Base-by-base conservation (phyloP, 805 yeast species). In the Pichia exigua region DNA sequence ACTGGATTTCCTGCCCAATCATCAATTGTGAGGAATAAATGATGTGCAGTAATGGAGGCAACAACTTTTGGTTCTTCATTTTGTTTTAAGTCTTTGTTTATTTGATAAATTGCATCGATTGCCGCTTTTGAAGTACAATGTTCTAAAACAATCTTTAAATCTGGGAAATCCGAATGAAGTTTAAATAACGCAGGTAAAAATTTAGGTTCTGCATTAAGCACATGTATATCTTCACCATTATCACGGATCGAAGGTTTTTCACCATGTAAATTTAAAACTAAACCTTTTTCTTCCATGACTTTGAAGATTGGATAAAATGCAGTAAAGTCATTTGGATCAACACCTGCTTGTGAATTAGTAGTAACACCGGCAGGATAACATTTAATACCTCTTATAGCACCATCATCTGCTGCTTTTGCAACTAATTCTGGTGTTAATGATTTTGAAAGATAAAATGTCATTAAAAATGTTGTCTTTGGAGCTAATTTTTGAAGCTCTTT, bases 341-440 rank as follows among this genome's bases (percentile, higher is more conserved):
- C 97, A 47, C 99, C 99, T 3, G 84, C 87, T 46, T 78, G 69
- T 11, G 97, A 89, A 71, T 94, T 94, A 41, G 99, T 94, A n/a
- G 99, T 94, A 32, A 94, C 99, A 44, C 99, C 99, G 2, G 98
- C 97, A 42, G 99, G 99, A 67, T 94, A 94, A 66, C 96, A 90
- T 68, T 94, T 94, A 59, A 94, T 88, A 51, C 99, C 99, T 30
- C 82, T 75, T 50, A 92, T 82, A 40, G 81, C 82, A 1, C 83
- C 83, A 18, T 69, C 61, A 50, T 73, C 64, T 9, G 91, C 95
- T 38, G 97, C 98, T 56, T 81, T 78, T 50, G 79, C 81, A 51
- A 94, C 83, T 42, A 89, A 72, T 57, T 87, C 95, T 0, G 98
- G 97, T 1, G 96, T 88, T 57, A 94, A 72, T 0, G 81, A 86